phyloP scores from a whole-genome alignment of 1,284 basidiomycete genomes.

The Spongispora temasekensis region DNA sequence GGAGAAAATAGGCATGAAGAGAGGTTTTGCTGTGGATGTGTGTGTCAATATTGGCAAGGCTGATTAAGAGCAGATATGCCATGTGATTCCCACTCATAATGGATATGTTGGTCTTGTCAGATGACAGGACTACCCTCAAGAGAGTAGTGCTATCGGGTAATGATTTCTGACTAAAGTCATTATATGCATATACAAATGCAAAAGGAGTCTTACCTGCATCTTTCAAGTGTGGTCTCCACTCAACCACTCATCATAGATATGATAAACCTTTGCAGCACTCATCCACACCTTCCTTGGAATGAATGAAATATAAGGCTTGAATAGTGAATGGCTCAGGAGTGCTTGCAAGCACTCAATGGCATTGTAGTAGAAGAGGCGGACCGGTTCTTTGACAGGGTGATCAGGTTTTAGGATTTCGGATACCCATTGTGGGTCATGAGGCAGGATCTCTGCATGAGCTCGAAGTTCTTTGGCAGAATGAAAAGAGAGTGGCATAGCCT shows the following conservation, averaged over 20 bases:
- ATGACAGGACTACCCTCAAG: not conserved
- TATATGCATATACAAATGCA: too few species aligned
- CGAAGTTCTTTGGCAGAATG: too few species aligned
- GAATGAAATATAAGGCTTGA: not conserved
- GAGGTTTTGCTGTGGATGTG: not conserved
- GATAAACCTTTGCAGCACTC: not conserved
- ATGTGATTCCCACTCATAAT: not conserved
- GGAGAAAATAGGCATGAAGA: not conserved
- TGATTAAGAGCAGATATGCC: not conserved
- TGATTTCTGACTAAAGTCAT: too few species aligned
- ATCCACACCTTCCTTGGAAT: not conserved
- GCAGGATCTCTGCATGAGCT: too few species aligned
- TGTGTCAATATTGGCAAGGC: not conserved
- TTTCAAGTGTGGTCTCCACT: not conserved
- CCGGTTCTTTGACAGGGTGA: too few species aligned
- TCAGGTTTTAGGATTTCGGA: too few species aligned
- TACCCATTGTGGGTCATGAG: too few species aligned
- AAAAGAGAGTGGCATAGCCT: too few species aligned
- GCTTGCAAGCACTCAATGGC: too few species aligned
- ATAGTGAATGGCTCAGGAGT: not conserved
- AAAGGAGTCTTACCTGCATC: not conserved
- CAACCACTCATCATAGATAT: not conserved
- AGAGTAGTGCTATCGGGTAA: too few species aligned
- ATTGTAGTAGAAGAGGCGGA: too few species aligned
- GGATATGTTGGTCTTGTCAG: not conserved